Evolutionary conservation across 2,329 filamentous ascomycete species (phyloP).

Genomic region (Phoma herbarum): DNA sequence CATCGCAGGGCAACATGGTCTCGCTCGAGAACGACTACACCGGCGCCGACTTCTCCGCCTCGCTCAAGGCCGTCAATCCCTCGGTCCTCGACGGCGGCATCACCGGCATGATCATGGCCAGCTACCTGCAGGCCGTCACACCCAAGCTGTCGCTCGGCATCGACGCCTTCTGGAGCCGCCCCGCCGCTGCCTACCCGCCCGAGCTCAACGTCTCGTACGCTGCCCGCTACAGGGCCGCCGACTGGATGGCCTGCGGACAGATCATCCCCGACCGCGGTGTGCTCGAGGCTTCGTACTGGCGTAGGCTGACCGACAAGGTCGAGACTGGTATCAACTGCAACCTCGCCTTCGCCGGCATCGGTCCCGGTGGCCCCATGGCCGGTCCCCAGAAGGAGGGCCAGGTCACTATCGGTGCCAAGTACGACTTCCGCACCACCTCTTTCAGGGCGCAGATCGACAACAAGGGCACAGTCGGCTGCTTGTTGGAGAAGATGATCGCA

Average conservation of each 20-base stretch:
- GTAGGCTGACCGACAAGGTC: conserved; percentile 88
- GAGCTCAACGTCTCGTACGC: conserved; percentile 91
- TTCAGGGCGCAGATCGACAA: conserved; percentile 97
- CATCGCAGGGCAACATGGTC: conserved; percentile 86
- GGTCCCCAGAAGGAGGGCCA: conserved; percentile 83
- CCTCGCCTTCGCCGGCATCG: conserved; percentile 75
- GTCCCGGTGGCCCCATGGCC: conserved; percentile 69
- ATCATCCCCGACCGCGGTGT: conserved; percentile 87
- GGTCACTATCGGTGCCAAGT: conserved; percentile 93
- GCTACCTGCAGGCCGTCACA: conserved; percentile 93
- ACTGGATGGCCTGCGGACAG: conserved; percentile 94
- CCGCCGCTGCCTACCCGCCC: conserved; percentile 83
- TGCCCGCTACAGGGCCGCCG: conserved; percentile 86
- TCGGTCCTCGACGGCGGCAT: conserved; percentile 89
- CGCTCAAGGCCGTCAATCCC: conserved; percentile 94
- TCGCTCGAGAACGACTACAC: conserved; percentile 96
- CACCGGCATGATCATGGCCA: conserved; percentile 94
- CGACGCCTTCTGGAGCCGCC: conserved; percentile 93
- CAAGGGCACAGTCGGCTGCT: conserved; percentile 88
- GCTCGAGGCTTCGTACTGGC: conserved; percentile 88
- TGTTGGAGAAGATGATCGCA: conserved; percentile 95
- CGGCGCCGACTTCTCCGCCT: conserved; percentile 91
- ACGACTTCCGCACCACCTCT: conserved; percentile 94
- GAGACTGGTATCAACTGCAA: conserved; percentile 96
- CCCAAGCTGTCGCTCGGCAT: conserved; percentile 86